Base-by-base conservation (phyloP, 768 basidiomycete genomes). In the Mycena epipterygia region DNA sequence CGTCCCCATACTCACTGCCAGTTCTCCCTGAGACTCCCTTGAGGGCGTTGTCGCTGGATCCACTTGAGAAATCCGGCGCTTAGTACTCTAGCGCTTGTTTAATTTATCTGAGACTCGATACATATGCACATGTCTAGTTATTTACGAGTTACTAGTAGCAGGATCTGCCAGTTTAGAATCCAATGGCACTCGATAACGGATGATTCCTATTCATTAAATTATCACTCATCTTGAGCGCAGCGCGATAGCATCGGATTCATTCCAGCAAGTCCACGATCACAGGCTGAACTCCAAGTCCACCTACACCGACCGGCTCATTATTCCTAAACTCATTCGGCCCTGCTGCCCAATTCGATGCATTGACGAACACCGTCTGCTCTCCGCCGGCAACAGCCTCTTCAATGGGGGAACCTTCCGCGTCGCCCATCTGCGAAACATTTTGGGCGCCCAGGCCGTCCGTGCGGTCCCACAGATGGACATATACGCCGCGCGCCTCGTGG, bases 401-500 rank as follows among this genome's bases (percentile, higher is more conserved):
- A 7, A 35, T 16, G 23, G 19, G 33, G 21, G 17, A 63, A 23
- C 67, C 67, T 5, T 66, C 51, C n/a, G 49, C 29, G 5, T 56
- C 68, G 11, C 56, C 55, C 39, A 42, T 64, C 39, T 58, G 55
- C 27, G 42, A 32, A 5, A 52, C 32, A 32, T 55, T 66, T 23
- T 53, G 46, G 52, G 63, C 62, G 39, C 44, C 32, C n/a, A 32
- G 61, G 16, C 32, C 39, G 48, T 23, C 46, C 2, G 44, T 46
- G 5, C 17, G 13, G 23, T 76, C 75, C 86, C 86, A 87, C 5
- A 72, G 64, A 44, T 85, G 84, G 27, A 85, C 81, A 46, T 81
- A 74, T 1, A 83, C 84, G 14, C 91, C 90, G 35, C 84, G 85
- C 0, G 83, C 88, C 76, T 92, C 91, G 74, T 93, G 92, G 62